Evolutionary conservation across 305 asterid genomes (phyloP).

Genomic region (Plantago lanceolata): DNA sequence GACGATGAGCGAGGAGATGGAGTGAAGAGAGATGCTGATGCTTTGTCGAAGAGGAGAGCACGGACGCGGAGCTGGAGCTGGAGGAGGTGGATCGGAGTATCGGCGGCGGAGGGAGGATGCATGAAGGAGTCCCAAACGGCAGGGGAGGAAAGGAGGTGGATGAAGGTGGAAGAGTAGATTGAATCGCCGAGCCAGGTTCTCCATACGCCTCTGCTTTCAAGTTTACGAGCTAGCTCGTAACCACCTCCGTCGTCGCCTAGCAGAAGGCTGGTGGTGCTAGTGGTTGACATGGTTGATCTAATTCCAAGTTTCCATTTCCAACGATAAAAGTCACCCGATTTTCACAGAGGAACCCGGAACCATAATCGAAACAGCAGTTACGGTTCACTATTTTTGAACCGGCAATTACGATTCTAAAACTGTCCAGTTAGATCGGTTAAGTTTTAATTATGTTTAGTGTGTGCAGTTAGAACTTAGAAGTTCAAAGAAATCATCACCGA

Average conservation of each 20-base stretch:
- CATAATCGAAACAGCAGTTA: too few relatives aligned
- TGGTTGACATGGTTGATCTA: neutral
- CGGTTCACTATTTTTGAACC: too few relatives aligned
- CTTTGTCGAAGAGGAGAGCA: slow-evolving; percentile 92
- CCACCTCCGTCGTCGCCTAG: slow-evolving; percentile 85
- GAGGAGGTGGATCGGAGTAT: slow-evolving; percentile 64
- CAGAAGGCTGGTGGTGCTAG: neutral
- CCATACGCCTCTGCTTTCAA: slow-evolving; percentile 84
- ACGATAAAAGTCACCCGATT: too few relatives aligned
- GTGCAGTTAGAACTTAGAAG: too few relatives aligned
- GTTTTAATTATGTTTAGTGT: too few relatives aligned
- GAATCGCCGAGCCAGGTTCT: slow-evolving; percentile 86
- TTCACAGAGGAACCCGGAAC: too few relatives aligned
- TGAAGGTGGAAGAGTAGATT: slow-evolving; percentile 52
- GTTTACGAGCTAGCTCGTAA: slow-evolving; percentile 87
- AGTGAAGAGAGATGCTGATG: slow-evolving; percentile 50
- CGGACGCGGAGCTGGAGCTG: slow-evolving; percentile 88
- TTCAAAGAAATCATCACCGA: too few relatives aligned
- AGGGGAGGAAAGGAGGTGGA: slow-evolving; percentile 64
- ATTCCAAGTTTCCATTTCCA: neutral
- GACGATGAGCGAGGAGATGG: slow-evolving; percentile 24
- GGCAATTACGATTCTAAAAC: too few relatives aligned
- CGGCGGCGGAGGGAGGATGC: slow-evolving; percentile 35
- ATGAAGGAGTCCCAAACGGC: slow-evolving; percentile 80
- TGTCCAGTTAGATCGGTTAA: too few relatives aligned